Evolutionary conservation across 2,329 filamentous ascomycete species (phyloP).

Genomic region (Exophiala xenobiotica): DNA sequence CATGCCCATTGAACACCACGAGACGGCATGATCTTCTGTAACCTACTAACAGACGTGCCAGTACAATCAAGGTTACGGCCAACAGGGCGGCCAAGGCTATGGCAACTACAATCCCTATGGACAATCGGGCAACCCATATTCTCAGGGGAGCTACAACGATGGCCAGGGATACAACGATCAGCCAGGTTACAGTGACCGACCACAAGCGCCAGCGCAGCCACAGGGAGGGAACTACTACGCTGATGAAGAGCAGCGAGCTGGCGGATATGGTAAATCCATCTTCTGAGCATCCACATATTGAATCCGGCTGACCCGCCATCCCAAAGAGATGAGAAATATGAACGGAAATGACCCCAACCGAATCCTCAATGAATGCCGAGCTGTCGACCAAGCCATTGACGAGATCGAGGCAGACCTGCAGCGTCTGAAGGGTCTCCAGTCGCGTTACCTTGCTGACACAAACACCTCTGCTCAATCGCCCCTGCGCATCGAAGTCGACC

Average conservation of each 20-base stretch:
- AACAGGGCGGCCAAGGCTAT: conserved; percentile 38
- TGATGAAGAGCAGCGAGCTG: conserved; percentile 47
- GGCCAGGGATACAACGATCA: conserved; percentile 36
- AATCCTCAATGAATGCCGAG: conserved; percentile 80
- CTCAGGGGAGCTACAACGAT: conserved; percentile 11
- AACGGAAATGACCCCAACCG: conserved; percentile 62
- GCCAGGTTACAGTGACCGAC: conserved; percentile 32
- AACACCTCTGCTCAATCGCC: conserved; percentile 67
- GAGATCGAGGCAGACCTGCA: conserved; percentile 70
- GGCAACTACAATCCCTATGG: conserved; percentile 46
- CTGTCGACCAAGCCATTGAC: conserved; percentile 75
- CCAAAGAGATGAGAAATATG: conserved; percentile 45
- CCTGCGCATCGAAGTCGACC: conserved; percentile 68
- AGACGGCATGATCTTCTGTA: not conserved
- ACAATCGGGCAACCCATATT: conserved; percentile 26
- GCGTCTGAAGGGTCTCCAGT: conserved; percentile 69
- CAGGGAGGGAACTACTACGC: conserved; percentile 37
- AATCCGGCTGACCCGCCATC: conserved; percentile 14
- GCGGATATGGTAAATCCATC: conserved; percentile 44
- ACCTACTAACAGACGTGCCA: conserved; percentile 10
- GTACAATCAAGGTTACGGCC: conserved; percentile 18
- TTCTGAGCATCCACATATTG: not conserved
- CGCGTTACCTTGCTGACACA: conserved; percentile 71
- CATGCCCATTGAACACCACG: not conserved
- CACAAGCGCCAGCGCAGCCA: conserved; percentile 33